These are phyloP conservation scores for Lachnellula arida DNA, from an alignment of 2,329 filamentous ascomycete species.

Conservation along the genomic window DNA sequence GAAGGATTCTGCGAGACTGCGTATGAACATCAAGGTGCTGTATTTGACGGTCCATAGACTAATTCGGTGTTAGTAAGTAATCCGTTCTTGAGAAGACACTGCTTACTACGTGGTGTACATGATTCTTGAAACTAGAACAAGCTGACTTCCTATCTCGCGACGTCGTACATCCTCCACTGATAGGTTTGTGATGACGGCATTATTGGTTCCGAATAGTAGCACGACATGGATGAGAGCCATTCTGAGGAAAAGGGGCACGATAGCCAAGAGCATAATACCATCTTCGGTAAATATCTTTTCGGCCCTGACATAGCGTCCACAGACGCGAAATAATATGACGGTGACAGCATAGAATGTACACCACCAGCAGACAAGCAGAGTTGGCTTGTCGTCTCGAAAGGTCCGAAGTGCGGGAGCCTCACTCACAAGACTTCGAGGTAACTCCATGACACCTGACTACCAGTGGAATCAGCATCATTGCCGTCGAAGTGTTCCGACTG, in stretches of 20 bases:
- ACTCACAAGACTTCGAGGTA: constrained; percentile 20
- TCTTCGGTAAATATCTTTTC: constrained; percentile 85
- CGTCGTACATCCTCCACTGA: constrained; percentile 54
- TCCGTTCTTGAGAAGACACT: neutral
- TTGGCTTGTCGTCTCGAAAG: constrained; percentile 64
- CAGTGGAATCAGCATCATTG: neutral
- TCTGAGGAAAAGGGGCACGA: constrained; percentile 74
- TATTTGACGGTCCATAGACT: constrained; percentile 90
- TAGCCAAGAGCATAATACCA: constrained; percentile 72
- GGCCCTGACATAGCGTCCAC: constrained; percentile 78
- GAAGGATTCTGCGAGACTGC: constrained; percentile 72
- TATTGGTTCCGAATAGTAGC: constrained; percentile 86
- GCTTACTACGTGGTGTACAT: constrained; percentile 85
- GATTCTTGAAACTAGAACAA: constrained; percentile 77
- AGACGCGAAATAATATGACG: constrained; percentile 74
- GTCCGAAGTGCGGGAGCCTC: constrained; percentile 21
- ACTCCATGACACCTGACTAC: constrained; percentile 18
- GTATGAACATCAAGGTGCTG: constrained; percentile 84
- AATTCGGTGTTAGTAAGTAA: constrained; percentile 5
- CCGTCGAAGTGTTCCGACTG: too few species aligned
- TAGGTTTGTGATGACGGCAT: constrained; percentile 55
- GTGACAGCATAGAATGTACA: constrained; percentile 74
- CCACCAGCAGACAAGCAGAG: constrained; percentile 92
- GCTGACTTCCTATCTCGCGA: constrained; percentile 67
- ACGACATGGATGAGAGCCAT: constrained; percentile 85